Conservation (phyloP, 345 rosid genomes). For the Eucalyptus cladocalyx region DNA sequence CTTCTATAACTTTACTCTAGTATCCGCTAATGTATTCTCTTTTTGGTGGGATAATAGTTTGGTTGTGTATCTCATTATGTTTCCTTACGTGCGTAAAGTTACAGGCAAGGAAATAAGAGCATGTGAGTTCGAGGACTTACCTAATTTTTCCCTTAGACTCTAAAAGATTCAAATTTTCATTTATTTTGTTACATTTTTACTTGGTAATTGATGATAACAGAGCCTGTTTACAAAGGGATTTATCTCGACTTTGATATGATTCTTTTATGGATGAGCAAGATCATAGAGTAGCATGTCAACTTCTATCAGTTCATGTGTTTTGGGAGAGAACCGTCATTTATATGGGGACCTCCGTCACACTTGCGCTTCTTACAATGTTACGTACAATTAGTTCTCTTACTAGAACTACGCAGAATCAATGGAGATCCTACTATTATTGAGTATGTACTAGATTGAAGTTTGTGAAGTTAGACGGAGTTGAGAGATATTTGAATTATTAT, state of each 20-base stretch:
- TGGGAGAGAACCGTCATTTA: not conserved
- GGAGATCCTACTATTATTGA: not conserved
- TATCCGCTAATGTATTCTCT: not conserved
- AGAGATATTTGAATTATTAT: not conserved
- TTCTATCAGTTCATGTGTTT: not conserved
- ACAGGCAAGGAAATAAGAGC: not conserved
- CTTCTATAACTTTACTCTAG: not conserved
- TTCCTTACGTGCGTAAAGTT: not conserved
- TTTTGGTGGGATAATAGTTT: not conserved
- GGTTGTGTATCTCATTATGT: not conserved
- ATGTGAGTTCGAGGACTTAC: not conserved
- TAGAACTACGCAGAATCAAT: not conserved
- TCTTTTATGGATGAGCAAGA: not conserved
- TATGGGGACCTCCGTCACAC: not conserved
- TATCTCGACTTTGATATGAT: not conserved
- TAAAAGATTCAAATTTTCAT: not conserved
- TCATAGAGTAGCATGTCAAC: not conserved
- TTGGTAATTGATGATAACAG: not conserved
- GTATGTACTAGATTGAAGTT: not conserved
- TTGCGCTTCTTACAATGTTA: not conserved
- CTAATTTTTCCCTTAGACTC: not conserved
- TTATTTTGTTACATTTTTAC: not conserved
- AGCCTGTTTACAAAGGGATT: not conserved
- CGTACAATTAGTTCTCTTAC: not conserved
- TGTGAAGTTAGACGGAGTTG: not conserved